These are phyloP conservation scores for Lactarius trivialis DNA, from an alignment of 768 basidiomycete species.

Conservation along the genomic window DNA sequence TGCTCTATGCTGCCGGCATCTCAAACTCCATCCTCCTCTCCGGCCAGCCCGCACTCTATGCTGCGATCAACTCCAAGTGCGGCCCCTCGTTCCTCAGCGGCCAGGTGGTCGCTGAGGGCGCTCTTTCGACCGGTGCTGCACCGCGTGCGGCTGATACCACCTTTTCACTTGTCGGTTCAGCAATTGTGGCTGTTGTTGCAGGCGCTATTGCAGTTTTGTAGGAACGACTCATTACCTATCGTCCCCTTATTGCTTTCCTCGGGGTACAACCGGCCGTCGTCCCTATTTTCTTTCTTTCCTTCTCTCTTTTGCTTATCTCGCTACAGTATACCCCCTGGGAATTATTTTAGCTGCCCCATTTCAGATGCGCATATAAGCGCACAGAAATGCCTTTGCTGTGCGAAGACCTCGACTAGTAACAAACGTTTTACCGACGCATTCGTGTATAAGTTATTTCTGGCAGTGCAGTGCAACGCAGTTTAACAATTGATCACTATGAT, in stretches of 20 bases:
- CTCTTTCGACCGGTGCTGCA: slow-evolving; percentile 36
- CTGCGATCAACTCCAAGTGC: slow-evolving; percentile 54
- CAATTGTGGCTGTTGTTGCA: slow-evolving; percentile 33
- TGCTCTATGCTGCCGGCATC: slow-evolving; percentile 75
- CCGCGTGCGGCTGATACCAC: slow-evolving; percentile 26
- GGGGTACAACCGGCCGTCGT: neutral
- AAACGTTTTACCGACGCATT: slow-evolving; percentile 7
- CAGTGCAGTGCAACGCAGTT: slow-evolving; percentile 3
- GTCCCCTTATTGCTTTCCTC: slow-evolving; percentile 5
- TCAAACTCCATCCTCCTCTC: slow-evolving; percentile 51
- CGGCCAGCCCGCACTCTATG: slow-evolving; percentile 62
- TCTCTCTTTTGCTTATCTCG: slow-evolving; percentile 14
- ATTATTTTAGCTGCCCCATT: slow-evolving; percentile 3
- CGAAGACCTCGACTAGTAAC: slow-evolving; percentile 2
- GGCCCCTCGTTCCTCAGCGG: slow-evolving; percentile 63
- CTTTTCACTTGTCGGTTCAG: slow-evolving; percentile 28
- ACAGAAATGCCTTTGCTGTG: slow-evolving; percentile 16
- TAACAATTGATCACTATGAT: neutral
- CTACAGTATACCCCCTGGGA: slow-evolving; percentile 15
- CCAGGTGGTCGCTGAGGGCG: slow-evolving; percentile 64
- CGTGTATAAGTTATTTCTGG: neutral
- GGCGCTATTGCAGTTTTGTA: slow-evolving; percentile 29
- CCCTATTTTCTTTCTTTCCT: neutral
- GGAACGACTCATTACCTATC: neutral
- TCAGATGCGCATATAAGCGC: neutral